Evolutionary conservation across 2,329 filamentous ascomycete genomes (phyloP).

Genomic region (Colletotrichum gloeosporioides): DNA sequence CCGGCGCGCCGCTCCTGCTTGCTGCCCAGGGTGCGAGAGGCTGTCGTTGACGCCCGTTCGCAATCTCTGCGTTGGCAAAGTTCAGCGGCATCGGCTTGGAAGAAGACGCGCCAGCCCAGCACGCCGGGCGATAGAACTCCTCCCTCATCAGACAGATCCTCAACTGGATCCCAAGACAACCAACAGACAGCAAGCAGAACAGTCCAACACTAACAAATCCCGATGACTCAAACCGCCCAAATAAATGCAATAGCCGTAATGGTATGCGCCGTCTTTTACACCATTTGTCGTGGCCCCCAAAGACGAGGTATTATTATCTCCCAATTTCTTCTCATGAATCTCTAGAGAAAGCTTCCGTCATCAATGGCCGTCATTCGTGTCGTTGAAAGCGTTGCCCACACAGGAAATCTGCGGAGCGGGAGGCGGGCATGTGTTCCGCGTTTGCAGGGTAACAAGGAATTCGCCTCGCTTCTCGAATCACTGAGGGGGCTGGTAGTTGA

Average conservation of each 20-base stretch:
- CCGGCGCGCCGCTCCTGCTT: not conserved
- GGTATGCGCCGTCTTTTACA: constrained; percentile 20
- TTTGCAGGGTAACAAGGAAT: constrained; percentile 11
- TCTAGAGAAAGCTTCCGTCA: constrained; percentile 29
- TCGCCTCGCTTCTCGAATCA: constrained; percentile 32
- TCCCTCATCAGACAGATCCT: constrained; percentile 1
- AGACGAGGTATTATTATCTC: constrained; percentile 20
- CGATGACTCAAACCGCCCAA: constrained; percentile 19
- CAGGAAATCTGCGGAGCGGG: constrained; percentile 6
- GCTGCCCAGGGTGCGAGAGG: not conserved
- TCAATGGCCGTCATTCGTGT: constrained; percentile 22
- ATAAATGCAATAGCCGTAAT: constrained; percentile 21
- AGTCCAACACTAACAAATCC: constrained; percentile 17
- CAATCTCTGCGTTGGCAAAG: not conserved
- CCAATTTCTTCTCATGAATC: constrained; percentile 14
- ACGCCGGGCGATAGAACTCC: not conserved
- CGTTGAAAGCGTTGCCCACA: constrained; percentile 15
- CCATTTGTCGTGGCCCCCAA: constrained; percentile 13
- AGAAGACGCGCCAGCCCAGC: not conserved
- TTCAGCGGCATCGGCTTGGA: not conserved
- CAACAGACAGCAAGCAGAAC: constrained; percentile 18
- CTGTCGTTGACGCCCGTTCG: not conserved
- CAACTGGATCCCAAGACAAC: constrained; percentile 15
- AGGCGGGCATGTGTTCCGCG: constrained; percentile 10
- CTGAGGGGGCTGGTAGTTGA: constrained; percentile 81